phyloP scores from a whole-genome alignment of 2,329 filamentous ascomycete genomes.

The Cadophora luteo-olivacea region DNA sequence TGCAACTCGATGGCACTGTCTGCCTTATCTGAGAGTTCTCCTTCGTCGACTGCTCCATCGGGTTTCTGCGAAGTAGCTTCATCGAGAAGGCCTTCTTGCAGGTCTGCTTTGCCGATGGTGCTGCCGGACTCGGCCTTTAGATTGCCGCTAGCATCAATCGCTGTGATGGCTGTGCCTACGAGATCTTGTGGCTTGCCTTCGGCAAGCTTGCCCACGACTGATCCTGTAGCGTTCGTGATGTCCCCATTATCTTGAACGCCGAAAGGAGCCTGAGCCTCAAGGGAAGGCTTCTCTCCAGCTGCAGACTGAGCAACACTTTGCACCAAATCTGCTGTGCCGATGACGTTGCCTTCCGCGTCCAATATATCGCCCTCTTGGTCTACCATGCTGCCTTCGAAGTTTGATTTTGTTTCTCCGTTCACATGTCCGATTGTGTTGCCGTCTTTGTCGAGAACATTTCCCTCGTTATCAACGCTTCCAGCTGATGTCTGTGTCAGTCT shows the following conservation, averaged over 20 bases:
- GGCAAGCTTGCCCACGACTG: constrained; percentile 57
- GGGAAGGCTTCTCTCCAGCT: constrained; percentile 54
- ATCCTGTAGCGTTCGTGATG: constrained; percentile 60
- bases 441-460: constrained; percentile 60
- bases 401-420: constrained; percentile 67
- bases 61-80: constrained; percentile 13
- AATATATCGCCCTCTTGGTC: constrained; percentile 62
- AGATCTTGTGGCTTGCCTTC: constrained; percentile 51
- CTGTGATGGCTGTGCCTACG: constrained; percentile 68
- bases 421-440: constrained; percentile 62
- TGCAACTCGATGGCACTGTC: constrained; percentile 17
- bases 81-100: constrained; percentile 44
- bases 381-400: constrained; percentile 57
- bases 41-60: constrained; percentile 5
- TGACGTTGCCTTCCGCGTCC: constrained; percentile 58
- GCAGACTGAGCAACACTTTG: constrained; percentile 16
- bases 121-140: constrained; percentile 62
- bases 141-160: constrained; percentile 64
- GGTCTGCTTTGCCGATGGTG: constrained; percentile 56
- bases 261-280: constrained; percentile 56
- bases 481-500: constrained; percentile 10
- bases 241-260: constrained; percentile 58
- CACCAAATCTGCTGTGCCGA: constrained; percentile 44
- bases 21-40: constrained; percentile 9
- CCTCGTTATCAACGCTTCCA: constrained; percentile 52